Evolutionary conservation across 305 asterid species (phyloP), one percentile per base, ranked within the genome.

Genomic region (Ajuga reptans): DNA sequence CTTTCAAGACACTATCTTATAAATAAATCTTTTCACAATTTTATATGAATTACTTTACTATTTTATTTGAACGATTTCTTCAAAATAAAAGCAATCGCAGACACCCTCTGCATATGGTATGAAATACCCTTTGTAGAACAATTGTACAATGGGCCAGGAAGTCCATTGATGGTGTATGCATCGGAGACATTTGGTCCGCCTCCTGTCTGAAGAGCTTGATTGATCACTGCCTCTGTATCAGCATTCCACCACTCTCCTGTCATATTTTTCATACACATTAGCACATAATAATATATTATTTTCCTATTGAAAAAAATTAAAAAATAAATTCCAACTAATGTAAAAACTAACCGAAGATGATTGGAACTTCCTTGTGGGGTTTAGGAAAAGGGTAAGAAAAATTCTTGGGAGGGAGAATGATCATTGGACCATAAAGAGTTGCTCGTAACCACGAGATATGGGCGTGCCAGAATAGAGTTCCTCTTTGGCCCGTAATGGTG

Each of bases 241-340:
- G 76, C 75, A 37, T 73, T 78, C 56, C 63, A 78, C 82, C 82
- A 73, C 45, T 77, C 78, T 47, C 78, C 78, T 73, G 52, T 14
- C 46, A 18, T 4, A 37, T 46, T 39, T 55, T 15, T 36, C 24
- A 1, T 56, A n/a, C 45, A 12, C 3, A 1, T 56, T n/a, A 70
- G 21, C 17, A 14, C 12, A 15, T 9, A 15, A 56, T 56, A 45
- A 57, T n/a, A 4, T 10, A 7, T 29, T 46, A 0, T 10, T 39
- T 16, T 18, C 18, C 3, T 9, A 9, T 60, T 27, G n/a, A n/a
- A n/a, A n/a, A n/a, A n/a, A n/a, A n/a, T n/a, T n/a, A n/a, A n/a
- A n/a, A n/a, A n/a, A n/a, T n/a, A n/a, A n/a, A n/a, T 29, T 17
- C 39, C 3, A 9, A 18, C 34, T 17, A 14, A 33, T 11, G 17